These are phyloP conservation scores for Shiraia bambusicola DNA, from an alignment of 2,329 filamentous ascomycete species.

Conservation along the genomic window DNA sequence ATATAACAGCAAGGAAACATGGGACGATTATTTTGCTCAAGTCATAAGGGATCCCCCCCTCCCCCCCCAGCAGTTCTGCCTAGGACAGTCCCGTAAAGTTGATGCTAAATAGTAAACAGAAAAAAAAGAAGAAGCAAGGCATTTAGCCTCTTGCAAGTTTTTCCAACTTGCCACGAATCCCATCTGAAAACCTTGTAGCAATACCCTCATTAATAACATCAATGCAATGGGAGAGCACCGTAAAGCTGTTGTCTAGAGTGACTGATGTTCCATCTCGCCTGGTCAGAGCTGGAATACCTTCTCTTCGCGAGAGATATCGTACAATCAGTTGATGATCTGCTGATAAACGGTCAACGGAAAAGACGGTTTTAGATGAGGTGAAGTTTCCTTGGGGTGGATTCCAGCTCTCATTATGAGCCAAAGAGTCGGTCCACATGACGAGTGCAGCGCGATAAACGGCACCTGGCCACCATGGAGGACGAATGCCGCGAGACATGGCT, in stretches of 20 bases:
- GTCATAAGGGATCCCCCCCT: too few species aligned
- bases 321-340: slow-evolving; percentile 55
- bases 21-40: too few species aligned
- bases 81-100: too few species aligned
- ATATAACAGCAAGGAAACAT: too few species aligned
- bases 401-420: slow-evolving; percentile 53
- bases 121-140: slow-evolving; percentile 6
- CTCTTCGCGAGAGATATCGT: slow-evolving; percentile 55
- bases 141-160: slow-evolving; percentile 41
- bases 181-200: slow-evolving; percentile 56
- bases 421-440: slow-evolving; percentile 53
- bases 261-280: slow-evolving; percentile 53
- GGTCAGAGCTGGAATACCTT: slow-evolving; percentile 55
- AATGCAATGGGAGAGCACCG: slow-evolving; percentile 54
- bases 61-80: too few species aligned
- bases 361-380: slow-evolving; percentile 40
- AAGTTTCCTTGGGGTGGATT: slow-evolving; percentile 41
- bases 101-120: slow-evolving; percentile 4
- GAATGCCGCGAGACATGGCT: slow-evolving; percentile 60
- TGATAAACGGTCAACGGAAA: slow-evolving; percentile 54
- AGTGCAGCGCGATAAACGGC: slow-evolving; percentile 64
- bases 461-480: slow-evolving; percentile 71
- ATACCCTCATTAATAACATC: slow-evolving; percentile 57
- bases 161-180: slow-evolving; percentile 57
- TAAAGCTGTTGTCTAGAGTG: slow-evolving; percentile 51